These are phyloP conservation scores for Emericellopsis atlantica DNA, from an alignment of 2,329 filamentous ascomycete genomes.

Conservation along the genomic window DNA sequence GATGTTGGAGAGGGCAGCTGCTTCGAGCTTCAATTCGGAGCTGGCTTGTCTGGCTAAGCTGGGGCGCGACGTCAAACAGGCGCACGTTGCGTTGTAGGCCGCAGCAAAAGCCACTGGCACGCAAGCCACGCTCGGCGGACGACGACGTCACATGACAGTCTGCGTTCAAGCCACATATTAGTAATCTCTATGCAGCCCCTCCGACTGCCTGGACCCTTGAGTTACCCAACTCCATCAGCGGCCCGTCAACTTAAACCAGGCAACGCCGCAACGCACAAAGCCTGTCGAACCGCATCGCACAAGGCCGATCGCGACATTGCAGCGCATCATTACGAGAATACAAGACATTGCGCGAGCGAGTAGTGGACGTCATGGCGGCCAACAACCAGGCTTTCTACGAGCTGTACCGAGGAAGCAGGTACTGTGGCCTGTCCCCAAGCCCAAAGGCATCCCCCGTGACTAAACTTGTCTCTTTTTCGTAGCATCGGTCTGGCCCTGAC, in stretches of 20 bases:
- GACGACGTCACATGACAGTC: slow-evolving; percentile 6
- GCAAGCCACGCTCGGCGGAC: background rate
- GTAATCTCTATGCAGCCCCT: background rate
- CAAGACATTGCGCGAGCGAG: too few relatives aligned
- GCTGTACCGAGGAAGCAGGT: slow-evolving; percentile 98
- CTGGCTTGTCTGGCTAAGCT: background rate
- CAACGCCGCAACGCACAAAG: background rate
- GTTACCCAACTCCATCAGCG: too few relatives aligned
- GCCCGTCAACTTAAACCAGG: background rate
- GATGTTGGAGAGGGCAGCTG: background rate
- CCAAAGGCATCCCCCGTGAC: background rate
- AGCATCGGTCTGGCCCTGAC: slow-evolving; percentile 91
- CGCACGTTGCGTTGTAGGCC: background rate
- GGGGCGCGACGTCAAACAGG: slow-evolving; percentile 2
- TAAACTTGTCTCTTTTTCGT: slow-evolving; percentile 11
- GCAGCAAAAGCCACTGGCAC: slow-evolving; percentile 1
- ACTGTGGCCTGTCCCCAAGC: slow-evolving; percentile 19
- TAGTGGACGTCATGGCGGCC: slow-evolving; percentile 26
- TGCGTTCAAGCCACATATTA: too few relatives aligned
- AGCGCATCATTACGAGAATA: too few relatives aligned
- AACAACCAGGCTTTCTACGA: slow-evolving; percentile 63
- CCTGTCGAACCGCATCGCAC: too few relatives aligned
- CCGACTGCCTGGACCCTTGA: background rate
- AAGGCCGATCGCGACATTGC: too few relatives aligned
- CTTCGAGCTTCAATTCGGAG: slow-evolving; percentile 1